Evolutionary conservation across 306 rosid species (phyloP).

Genomic region (Citrullus colocynthis): DNA sequence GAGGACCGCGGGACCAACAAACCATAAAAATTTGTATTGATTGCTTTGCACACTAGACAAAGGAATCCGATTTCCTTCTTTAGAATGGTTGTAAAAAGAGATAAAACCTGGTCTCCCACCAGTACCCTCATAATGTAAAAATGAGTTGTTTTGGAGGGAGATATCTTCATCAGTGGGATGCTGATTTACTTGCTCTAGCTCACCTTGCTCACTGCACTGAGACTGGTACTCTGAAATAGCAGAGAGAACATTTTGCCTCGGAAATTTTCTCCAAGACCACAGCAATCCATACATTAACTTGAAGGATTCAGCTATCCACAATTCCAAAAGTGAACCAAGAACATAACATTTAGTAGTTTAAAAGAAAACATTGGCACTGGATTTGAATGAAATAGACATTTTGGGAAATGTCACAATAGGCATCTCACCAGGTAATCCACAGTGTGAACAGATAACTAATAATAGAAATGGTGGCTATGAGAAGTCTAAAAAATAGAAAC

Average conservation of each 20-base stretch:
- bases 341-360: background rate
- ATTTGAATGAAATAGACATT: background rate
- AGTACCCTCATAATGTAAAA: slow-evolving; percentile 30
- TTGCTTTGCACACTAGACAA: slow-evolving; percentile 26
- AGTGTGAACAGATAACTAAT: background rate
- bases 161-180: slow-evolving; percentile 20
- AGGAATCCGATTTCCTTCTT: slow-evolving; percentile 28
- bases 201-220: slow-evolving; percentile 27
- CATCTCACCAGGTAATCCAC: background rate
- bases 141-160: slow-evolving; percentile 27
- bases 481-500: background rate
- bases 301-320: slow-evolving; percentile 37
- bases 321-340: slow-evolving; percentile 6
- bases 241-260: slow-evolving; percentile 26
- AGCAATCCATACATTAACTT: slow-evolving; percentile 27
- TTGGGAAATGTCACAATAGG: background rate
- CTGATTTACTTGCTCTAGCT: slow-evolving; percentile 29
- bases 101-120: slow-evolving; percentile 73
- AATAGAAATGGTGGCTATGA: background rate
- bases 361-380: background rate
- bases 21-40: slow-evolving; percentile 60
- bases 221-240: slow-evolving; percentile 67
- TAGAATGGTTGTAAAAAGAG: slow-evolving; percentile 64
- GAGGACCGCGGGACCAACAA: slow-evolving; percentile 75
- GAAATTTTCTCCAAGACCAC: slow-evolving; percentile 29